Evolutionary conservation across 108 stramenopile species (phyloP).

Genomic region (Nannochloropsis gaditana): DNA sequence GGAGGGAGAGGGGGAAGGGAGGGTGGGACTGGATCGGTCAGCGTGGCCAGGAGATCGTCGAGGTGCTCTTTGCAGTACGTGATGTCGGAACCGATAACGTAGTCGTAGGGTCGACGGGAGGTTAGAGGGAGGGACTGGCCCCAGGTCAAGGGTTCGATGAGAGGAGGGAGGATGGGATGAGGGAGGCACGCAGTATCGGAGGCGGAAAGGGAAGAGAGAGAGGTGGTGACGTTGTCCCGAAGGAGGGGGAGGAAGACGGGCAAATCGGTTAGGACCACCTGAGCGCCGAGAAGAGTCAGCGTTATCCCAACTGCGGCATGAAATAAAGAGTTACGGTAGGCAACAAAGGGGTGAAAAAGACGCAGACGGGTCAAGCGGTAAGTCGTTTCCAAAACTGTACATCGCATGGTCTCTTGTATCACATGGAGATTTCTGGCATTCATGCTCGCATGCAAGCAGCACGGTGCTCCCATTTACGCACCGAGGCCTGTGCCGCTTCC

Average conservation of each 20-base stretch:
- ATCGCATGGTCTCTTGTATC: no score
- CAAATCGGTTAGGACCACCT: background rate
- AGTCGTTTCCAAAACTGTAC: no score
- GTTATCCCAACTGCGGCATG: background rate
- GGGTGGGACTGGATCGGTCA: background rate
- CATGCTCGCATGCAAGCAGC: background rate
- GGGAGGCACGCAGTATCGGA: background rate
- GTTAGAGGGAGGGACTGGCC: background rate
- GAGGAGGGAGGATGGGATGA: conserved; percentile 15
- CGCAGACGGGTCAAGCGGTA: background rate
- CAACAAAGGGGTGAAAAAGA: background rate
- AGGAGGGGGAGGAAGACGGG: background rate
- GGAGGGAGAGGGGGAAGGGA: background rate
- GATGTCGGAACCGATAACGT: background rate
- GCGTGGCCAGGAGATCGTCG: background rate
- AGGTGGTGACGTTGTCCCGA: background rate
- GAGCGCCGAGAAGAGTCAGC: background rate
- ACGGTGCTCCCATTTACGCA: background rate
- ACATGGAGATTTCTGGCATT: no score
- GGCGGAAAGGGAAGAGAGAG: background rate
- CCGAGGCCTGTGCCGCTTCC: conserved; percentile 6
- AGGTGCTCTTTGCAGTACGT: background rate
- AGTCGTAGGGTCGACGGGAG: background rate
- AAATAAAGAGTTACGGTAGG: background rate
- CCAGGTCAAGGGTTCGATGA: background rate